Conservation (phyloP, 768 basidiomycete genomes). For the Phanerochaete carnosa region DNA sequence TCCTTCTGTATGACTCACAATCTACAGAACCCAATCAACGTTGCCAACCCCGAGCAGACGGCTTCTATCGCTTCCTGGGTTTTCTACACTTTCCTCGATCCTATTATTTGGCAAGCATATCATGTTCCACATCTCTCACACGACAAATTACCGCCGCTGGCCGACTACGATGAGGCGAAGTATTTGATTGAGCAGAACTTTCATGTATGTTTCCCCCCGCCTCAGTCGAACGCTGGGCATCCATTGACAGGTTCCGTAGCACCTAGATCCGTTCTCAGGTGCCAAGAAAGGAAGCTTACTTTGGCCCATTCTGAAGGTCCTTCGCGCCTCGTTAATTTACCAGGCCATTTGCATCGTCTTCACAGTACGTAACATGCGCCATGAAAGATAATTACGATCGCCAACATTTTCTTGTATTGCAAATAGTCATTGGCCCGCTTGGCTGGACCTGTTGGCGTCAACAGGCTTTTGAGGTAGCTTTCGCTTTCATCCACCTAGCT, state of each 20-base stretch:
- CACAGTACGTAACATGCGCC: neutral
- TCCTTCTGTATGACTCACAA: neutral
- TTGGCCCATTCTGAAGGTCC: conserved; percentile 13
- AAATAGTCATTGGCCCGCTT: conserved; percentile 14
- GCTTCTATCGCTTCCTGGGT: conserved; percentile 35
- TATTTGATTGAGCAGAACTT: conserved; percentile 20
- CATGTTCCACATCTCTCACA: conserved; percentile 23
- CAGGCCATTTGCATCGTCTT: neutral
- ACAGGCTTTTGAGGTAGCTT: conserved; percentile 25
- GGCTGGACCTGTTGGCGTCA: conserved; percentile 25
- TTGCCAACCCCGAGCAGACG: conserved; percentile 40
- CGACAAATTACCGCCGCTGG: conserved; percentile 28
- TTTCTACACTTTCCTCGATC: conserved; percentile 39
- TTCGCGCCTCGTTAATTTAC: conserved; percentile 3
- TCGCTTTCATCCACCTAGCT: conserved; percentile 1
- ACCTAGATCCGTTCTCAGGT: conserved; percentile 30
- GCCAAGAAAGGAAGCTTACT: neutral
- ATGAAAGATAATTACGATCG: conserved; percentile 2
- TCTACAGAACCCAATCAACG: conserved; percentile 5
- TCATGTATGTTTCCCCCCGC: conserved; percentile 11
- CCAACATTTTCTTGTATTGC: neutral
- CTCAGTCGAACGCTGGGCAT: neutral
- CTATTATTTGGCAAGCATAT: conserved; percentile 23
- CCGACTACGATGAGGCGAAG: conserved; percentile 20
- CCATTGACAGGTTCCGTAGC: conserved; percentile 11